Percentiles rank a stretch among this genome's conserved stretches.
phyloP scores from a whole-genome alignment of 495 filamentous ascomycete genomes.

The Lophiotrema nucula region DNA sequence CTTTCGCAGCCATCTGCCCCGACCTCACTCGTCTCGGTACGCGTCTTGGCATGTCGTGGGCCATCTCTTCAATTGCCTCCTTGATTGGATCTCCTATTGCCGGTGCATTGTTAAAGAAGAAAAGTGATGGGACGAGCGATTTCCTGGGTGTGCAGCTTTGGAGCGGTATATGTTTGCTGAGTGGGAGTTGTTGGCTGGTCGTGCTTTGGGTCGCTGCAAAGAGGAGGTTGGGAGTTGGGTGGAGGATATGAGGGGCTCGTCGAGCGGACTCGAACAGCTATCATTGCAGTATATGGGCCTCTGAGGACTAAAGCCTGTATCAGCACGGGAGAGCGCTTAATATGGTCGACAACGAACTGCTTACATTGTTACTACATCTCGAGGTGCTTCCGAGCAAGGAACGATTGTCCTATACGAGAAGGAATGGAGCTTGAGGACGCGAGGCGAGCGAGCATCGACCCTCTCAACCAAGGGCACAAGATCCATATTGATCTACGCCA shows the following conservation, averaged over 20 bases:
- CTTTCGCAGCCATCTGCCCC: slow-evolving; percentile 28
- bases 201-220: slow-evolving; percentile 20
- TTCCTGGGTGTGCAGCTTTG: slow-evolving; percentile 29
- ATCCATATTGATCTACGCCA: no score
- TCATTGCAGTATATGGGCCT: no score
- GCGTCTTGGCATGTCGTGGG: slow-evolving; percentile 33
- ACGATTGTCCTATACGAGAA: no score
- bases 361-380: no score
- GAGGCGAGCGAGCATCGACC: no score
- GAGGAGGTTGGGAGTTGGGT: slow-evolving; percentile 18
- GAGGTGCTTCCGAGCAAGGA: no score
- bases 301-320: no score
- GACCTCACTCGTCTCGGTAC: slow-evolving; percentile 28
- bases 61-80: slow-evolving; percentile 20
- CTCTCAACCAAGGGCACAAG: no score
- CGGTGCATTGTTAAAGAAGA: slow-evolving; percentile 23
- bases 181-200: slow-evolving; percentile 17
- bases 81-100: slow-evolving; percentile 33
- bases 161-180: slow-evolving; percentile 26
- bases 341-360: no score
- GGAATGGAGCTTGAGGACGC: no score
- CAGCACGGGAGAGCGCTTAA: no score
- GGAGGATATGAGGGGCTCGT: slow-evolving; percentile 21
- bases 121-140: slow-evolving; percentile 18
- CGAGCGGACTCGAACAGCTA: no score